Evolutionary conservation across 352 stramenopile genomes (phyloP), one percentile per base, ranked within the genome.

Genomic region (Phytopythium boreale): DNA sequence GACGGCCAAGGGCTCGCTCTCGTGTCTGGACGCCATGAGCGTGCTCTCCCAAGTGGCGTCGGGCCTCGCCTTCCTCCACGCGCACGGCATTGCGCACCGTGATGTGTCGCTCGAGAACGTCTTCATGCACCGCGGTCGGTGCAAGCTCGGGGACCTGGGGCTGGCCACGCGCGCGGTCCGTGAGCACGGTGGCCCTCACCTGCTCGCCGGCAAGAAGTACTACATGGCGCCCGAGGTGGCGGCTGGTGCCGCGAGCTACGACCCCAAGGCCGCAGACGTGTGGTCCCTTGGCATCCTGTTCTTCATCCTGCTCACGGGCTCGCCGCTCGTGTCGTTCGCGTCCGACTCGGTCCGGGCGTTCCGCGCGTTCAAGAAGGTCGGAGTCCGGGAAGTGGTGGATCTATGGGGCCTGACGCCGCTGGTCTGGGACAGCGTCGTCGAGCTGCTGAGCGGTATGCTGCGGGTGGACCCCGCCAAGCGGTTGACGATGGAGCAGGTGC

Each of bases 161-260:
- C 70, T 86, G 15, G 69, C 69, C n/a, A 73, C 68, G n/a, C 67
- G 66, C 3, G 51, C 44, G 19, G 26, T 63, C 82, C 17, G 85
- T 55, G 56, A 74, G 50, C 55, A 24, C 58, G 64, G 63, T 56
- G 62, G 67, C 1, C 61, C 71, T 36, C 63, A 61, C 39, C 74
- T 79, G 24, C 55, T 46, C 4, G 55, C 37, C n/a, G 76, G 76
- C 47, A 85, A 85, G 52, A 70, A 75, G 63, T 84, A 80, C 70
- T 84, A 83, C 68, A 86, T 82, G 75, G 77, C 77, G 8, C 77
- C 75, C 3, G 77, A 86, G 63, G 70, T 83, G 10, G 72, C 79
- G 34, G 63, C 71, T 11, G 69, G 70, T 1, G 43, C 61, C 2
- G 22, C 11, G 4, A 63, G 46, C 34, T 86, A 86, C 65, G 69